phyloP scores from a whole-genome alignment of 2,329 filamentous ascomycete species.

The Colletotrichum endophyticum region DNA sequence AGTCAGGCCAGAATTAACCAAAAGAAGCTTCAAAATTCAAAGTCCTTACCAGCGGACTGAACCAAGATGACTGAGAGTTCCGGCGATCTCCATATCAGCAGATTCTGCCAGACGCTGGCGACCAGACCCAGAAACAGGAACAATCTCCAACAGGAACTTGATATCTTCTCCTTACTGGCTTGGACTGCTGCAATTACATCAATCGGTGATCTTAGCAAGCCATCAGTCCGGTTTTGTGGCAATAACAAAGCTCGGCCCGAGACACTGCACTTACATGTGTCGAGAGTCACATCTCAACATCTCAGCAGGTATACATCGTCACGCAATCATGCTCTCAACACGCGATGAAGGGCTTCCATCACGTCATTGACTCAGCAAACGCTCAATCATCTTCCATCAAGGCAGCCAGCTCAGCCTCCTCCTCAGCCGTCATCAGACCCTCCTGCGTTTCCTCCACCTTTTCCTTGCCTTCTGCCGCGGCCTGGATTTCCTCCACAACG shows the following conservation, averaged over 20 bases:
- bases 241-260: not conserved
- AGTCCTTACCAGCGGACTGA: not conserved
- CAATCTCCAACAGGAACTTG: not conserved
- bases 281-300: not conserved
- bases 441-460: slow-evolving; percentile 49
- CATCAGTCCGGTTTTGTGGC: not conserved
- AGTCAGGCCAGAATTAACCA: not conserved
- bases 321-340: not conserved
- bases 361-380: not conserved
- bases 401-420: slow-evolving; percentile 90
- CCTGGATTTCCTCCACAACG: slow-evolving; percentile 47
- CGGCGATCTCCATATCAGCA: not conserved
- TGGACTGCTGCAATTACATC: not conserved
- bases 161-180: not conserved
- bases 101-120: not conserved
- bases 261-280: not conserved
- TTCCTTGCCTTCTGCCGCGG: slow-evolving; percentile 47
- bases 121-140: not conserved
- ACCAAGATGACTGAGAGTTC: not conserved
- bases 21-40: not conserved
- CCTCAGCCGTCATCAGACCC: slow-evolving; percentile 78
- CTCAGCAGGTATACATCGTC: not conserved
- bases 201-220: not conserved
- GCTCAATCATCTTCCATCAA: slow-evolving; percentile 78
- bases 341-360: not conserved